Evolutionary conservation across 345 rosid species (phyloP), one percentile per base, ranked within the genome.

Genomic region (Pugionium dolabratum): DNA sequence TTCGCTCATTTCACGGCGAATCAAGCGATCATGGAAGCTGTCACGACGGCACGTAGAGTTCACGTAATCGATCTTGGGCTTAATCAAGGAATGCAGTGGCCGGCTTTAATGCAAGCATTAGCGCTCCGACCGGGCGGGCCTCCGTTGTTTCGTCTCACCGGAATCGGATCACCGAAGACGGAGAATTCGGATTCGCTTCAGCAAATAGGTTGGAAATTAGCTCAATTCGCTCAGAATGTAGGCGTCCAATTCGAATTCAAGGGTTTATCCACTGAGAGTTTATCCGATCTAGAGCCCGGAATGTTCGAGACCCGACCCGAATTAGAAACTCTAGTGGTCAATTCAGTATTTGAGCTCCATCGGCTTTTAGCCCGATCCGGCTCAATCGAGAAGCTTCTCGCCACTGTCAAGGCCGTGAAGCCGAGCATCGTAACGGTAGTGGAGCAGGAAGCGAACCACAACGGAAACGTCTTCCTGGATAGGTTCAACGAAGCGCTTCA

Each of bases 1-100:
- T 89, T 89, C 79, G 92, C 98, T 1, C 98, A 91, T 73, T 91
- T 89, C 79, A 91, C 98, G 1, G 95, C 98, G 5, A 91, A 91
- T 53, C 98, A 91, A 40, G 98, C 98, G 6, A 89, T 91, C 31
- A 74, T 91, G 10, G 95, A 91, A 61, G 89, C 94, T 0, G 78
- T 87, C 28, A 79, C 81, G 44, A 85, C 84, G 64, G 83, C 83
- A 56, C 88, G 83, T 77, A 62, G 72, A 27, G 91, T 91, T 32
- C 94, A 91, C 85, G 96, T 91, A 10, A 79, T 91, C 9, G 96
- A 91, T 67, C 82, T 91, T 66, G 85, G 85, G 73, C 54, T 91
- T 64, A 80, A 76, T 83, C 96, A 91, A 74, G 96, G 97, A 53
- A 64, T 88, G 54, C 96, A 91, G 60, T 91, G 97, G 97, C 96